These are phyloP conservation scores for Blastobotrys proliferans DNA, from an alignment of 1,139 yeast genomes.

Conservation along the genomic window DNA sequence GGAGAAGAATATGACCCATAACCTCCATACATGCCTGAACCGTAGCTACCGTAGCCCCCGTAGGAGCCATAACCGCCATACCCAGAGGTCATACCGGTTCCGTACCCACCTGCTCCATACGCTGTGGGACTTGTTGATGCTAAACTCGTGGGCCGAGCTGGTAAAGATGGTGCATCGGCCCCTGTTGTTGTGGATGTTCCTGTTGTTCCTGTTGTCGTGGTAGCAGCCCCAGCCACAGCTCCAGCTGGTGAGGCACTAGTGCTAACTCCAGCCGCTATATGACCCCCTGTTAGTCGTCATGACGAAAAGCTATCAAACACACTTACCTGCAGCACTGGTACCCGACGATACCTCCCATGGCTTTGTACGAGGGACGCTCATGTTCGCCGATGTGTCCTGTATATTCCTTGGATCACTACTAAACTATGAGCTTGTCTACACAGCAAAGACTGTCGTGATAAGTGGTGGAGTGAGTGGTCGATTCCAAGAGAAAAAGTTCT, in stretches of 20 bases:
- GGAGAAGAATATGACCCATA: conserved; percentile 23
- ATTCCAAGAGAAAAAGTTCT: too few relatives aligned
- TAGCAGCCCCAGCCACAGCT: conserved; percentile 16
- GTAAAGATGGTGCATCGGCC: conserved; percentile 27
- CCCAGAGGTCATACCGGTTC: conserved; percentile 2
- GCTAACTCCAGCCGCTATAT: conserved; percentile 24
- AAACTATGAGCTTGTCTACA: too few relatives aligned
- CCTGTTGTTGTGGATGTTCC: conserved; percentile 18
- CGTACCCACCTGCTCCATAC: conserved; percentile 5
- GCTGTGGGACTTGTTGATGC: conserved; percentile 25
- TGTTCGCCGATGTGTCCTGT: conserved; percentile 5
- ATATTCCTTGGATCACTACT: too few relatives aligned
- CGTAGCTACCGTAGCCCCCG: conserved; percentile 22
- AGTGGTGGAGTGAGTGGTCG: too few relatives aligned
- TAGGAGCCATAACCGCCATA: conserved; percentile 17
- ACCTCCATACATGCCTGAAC: conserved; percentile 24
- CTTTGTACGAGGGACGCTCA: conserved; percentile 59
- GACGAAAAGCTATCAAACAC: too few relatives aligned
- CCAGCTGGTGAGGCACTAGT: conserved; percentile 13
- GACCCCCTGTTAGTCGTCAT: conserved; percentile 29
- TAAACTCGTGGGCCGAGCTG: conserved; percentile 29
- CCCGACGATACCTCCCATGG: conserved; percentile 73
- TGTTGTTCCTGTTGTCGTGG: conserved; percentile 19
- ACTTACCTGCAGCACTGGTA: conserved; percentile 20
- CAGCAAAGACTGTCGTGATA: too few relatives aligned